Base-by-base conservation (phyloP, 116 monocot species). In the Cymodocea nodosa region DNA sequence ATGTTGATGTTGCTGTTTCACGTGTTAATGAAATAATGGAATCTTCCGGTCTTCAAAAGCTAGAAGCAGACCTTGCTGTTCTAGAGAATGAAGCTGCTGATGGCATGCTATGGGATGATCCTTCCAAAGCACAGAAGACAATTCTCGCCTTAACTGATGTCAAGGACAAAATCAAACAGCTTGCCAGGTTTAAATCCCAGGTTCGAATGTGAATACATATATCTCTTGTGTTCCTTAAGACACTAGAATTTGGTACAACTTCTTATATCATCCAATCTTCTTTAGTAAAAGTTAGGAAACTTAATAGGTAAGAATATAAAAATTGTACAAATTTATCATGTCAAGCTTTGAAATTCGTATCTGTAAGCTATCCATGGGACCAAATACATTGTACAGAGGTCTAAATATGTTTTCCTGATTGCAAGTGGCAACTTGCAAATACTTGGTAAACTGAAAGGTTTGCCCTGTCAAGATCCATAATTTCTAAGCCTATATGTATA, bases 71-170 rank as follows among this genome's bases (percentile, higher is more conserved):
- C 65, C 68, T 81, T 53, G 63, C 70, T 71, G 69, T 54, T n/a
- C 76, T 97, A 56, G 97, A 97, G 75, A 85, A 73, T 51, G 88
- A 90, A 63, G 83, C 91, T 50, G 84, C 85, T 56, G 91, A 88
- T 71, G 85, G 82, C 60, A 80, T 87, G 58, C 70, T 97, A 56
- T 97, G 97, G 97, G 91, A 91, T 68, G 88, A 97, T 82, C 97
- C 84, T 68, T 54, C 70, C 50, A 79, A 74, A 52, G 97, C 91
- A 66, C 97, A 91, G 52, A 78, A 85, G 73, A 88, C 68, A 70
- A 85, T 91, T 63, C 74, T 83, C 67, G 59, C 85, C 52, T 80
- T 97, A 71, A 97, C 81, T 60, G 97, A 97, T 62, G 78, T 88
- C 44, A 97, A 91, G 71, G 85, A 91, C 14, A 91, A 80, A 80